A percentile compares a stretch with the other conserved stretches of the same genome.
phyloP scores from a whole-genome alignment of 2,329 filamentous ascomycete species.

The Dothiorella sarmentorum region DNA sequence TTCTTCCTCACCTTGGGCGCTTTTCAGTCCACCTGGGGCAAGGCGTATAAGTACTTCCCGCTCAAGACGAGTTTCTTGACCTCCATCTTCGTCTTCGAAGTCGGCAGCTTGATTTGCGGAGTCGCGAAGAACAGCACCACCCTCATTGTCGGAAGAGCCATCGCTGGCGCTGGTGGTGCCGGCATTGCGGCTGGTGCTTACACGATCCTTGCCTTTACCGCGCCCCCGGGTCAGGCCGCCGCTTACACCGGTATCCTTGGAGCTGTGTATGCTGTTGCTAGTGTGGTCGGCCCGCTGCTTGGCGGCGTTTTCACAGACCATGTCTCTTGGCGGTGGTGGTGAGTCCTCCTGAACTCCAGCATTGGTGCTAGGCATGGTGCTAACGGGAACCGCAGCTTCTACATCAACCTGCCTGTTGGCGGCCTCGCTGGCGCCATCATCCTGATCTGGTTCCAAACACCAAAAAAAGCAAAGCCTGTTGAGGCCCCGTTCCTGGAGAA shows the following conservation, averaged over 20 bases:
- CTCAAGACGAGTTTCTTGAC: constrained; percentile 38
- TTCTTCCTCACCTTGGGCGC: constrained; percentile 44
- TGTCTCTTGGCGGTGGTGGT: constrained; percentile 40
- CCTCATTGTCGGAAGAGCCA: constrained; percentile 41
- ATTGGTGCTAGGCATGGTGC: no score
- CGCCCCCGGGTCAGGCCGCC: constrained; percentile 41
- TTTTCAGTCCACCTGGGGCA: constrained; percentile 47
- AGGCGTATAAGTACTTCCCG: constrained; percentile 45
- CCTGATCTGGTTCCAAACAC: constrained; percentile 39
- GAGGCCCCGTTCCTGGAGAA: constrained; percentile 33
- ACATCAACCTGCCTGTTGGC: constrained; percentile 48
- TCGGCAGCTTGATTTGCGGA: constrained; percentile 56
- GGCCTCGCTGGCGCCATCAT: constrained; percentile 38
- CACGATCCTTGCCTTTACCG: constrained; percentile 44
- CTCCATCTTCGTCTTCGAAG: constrained; percentile 47
- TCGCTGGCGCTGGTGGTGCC: constrained; percentile 41
- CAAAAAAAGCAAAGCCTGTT: constrained; percentile 26
- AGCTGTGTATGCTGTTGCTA: constrained; percentile 33
- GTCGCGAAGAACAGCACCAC: constrained; percentile 35
- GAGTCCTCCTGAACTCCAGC: no score
- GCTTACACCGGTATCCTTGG: constrained; percentile 38
- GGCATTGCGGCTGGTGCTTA: constrained; percentile 38
- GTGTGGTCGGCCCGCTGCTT: constrained; percentile 40
- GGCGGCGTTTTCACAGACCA: constrained; percentile 44
- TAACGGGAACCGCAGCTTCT: constrained; percentile 29